A percentile compares a stretch with the other conserved stretches of the same genome.
Conservation (phyloP, 495 filamentous ascomycete genomes). For the Neurospora tetrasperma region DNA sequence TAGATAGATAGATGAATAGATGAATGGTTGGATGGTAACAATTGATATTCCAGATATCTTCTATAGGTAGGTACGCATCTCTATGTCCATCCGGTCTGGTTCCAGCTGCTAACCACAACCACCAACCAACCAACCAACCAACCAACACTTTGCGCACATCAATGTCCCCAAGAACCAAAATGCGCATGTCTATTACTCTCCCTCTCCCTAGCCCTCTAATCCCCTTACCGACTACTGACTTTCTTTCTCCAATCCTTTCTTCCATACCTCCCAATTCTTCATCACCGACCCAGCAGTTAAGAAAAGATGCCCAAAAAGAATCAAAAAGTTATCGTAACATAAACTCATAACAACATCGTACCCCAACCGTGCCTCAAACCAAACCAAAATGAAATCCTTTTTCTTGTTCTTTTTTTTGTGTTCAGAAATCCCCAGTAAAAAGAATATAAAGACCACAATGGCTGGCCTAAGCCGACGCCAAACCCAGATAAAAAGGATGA, state of each 20-base stretch:
- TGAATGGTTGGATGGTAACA: no score
- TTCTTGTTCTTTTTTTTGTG: neutral
- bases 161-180: neutral
- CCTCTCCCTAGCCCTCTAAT: no score
- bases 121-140: no score
- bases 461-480: neutral
- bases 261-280: neutral
- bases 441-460: neutral
- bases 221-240: neutral
- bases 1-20: no score
- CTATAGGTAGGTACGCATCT: no score
- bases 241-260: neutral
- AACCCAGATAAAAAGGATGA: no score
- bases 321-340: neutral
- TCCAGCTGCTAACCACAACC: no score
- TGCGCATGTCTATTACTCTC: neutral
- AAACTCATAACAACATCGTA: neutral
- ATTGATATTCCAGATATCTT: no score
- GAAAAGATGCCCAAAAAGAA: neutral
- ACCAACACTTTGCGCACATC: neutral
- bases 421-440: neutral
- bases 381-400: neutral
- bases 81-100: no score
- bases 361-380: neutral
- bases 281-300: neutral